These are phyloP conservation scores for slime mould (Dictyostelium discoideum) DNA, from an alignment of 78 protist species.

Conservation along the genomic window DNA sequence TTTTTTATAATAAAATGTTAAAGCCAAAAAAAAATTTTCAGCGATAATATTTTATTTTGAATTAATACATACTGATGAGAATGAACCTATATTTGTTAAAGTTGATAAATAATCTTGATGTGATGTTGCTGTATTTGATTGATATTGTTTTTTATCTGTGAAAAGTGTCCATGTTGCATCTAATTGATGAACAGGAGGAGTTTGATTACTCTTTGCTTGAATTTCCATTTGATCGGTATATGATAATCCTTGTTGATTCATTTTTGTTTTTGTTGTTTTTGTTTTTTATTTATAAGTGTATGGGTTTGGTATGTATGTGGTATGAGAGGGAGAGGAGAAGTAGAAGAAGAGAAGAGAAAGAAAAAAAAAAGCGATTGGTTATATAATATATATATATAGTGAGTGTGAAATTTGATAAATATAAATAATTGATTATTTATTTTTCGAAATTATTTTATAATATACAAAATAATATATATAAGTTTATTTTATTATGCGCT, in stretches of 20 bases:
- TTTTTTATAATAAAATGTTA: background rate
- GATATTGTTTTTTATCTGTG: constrained; percentile 23
- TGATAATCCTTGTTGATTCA: constrained; percentile 22
- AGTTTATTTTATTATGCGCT: background rate
- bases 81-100: constrained; percentile 59
- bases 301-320: background rate
- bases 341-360: background rate
- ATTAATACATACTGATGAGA: constrained; percentile 40
- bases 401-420: background rate
- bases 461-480: background rate
- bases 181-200: constrained; percentile 26
- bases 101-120: constrained; percentile 53
- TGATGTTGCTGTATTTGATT: constrained; percentile 3
- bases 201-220: constrained; percentile 25
- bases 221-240: constrained; percentile 36
- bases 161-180: constrained; percentile 66
- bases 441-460: background rate
- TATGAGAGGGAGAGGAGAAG: too few species aligned
- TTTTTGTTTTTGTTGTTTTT: too few species aligned
- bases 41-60: too few species aligned
- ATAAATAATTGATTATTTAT: background rate
- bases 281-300: background rate
- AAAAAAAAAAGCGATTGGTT: background rate
- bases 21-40: too few species aligned
- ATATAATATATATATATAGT: background rate